These are phyloP conservation scores for Medicago truncatula DNA, from an alignment of 306 rosid species.

Conservation along the genomic window MtrunA17r5.0-ANR NC_053044.1:51502001-51502500, in stretches of 20 bases:
- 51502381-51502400: slow-evolving; percentile 66
- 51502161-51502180: slow-evolving; percentile 96
- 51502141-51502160: slow-evolving; percentile 98
- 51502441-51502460: slow-evolving; percentile 58
- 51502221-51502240: slow-evolving; percentile 98
- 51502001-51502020: not conserved
- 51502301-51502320: slow-evolving; percentile 95
- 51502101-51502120: slow-evolving; percentile 75
- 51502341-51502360: slow-evolving; percentile 79
- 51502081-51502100: slow-evolving; percentile 37
- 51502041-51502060: not conserved
- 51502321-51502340: slow-evolving; percentile 91
- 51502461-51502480: slow-evolving; percentile 58
- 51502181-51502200: slow-evolving; percentile 94
- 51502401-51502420: slow-evolving; percentile 44
- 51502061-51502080: no score
- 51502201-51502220: slow-evolving; percentile 95
- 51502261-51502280: slow-evolving; percentile 99
- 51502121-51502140: slow-evolving; percentile 99
- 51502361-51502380: slow-evolving; percentile 69
- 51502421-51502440: slow-evolving; percentile 72
- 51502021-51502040: not conserved
- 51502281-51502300: slow-evolving; percentile 94
- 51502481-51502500: slow-evolving; percentile 23
- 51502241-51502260: slow-evolving; percentile 99